Evolutionary conservation across 2,329 filamentous ascomycete species (phyloP).

Genomic region (Epichloe sylvatica): DNA sequence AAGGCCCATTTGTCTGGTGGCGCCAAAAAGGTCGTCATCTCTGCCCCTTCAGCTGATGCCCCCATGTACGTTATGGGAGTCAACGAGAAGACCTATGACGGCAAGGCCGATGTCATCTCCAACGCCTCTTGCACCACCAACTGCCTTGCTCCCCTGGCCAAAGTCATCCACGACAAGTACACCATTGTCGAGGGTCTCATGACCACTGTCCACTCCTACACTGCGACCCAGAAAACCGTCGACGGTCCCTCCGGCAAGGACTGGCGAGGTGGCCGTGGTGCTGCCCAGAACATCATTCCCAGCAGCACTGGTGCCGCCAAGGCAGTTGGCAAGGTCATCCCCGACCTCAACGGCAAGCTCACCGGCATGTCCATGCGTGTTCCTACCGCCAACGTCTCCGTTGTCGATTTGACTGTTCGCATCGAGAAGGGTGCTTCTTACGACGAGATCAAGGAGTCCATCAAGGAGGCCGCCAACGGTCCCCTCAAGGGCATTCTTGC

Average conservation of each 20-base stretch:
- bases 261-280: conserved; percentile 97
- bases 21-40: conserved; percentile 96
- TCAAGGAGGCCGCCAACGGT: conserved; percentile 79
- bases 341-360: conserved; percentile 94
- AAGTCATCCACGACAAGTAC: conserved; percentile 98
- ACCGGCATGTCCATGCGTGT: conserved; percentile 99
- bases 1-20: conserved; percentile 86
- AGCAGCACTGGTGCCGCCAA: conserved; percentile 98
- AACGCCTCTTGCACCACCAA: conserved; percentile 99
- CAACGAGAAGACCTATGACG: conserved; percentile 89
- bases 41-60: conserved; percentile 82
- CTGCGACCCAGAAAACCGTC: conserved; percentile 98
- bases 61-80: conserved; percentile 99
- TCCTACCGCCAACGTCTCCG: conserved; percentile 95
- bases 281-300: conserved; percentile 99
- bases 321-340: conserved; percentile 99
- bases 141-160: conserved; percentile 97
- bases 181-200: conserved; percentile 96
- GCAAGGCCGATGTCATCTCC: conserved; percentile 84
- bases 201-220: conserved; percentile 99
- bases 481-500: conserved; percentile 79
- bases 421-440: conserved; percentile 80
- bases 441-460: conserved; percentile 81
- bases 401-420: conserved; percentile 91
- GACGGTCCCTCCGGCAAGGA: conserved; percentile 97